Conservation (phyloP, 371 early-diverging fungal species). For the Dipsacomyces acuminosporus region DNA sequence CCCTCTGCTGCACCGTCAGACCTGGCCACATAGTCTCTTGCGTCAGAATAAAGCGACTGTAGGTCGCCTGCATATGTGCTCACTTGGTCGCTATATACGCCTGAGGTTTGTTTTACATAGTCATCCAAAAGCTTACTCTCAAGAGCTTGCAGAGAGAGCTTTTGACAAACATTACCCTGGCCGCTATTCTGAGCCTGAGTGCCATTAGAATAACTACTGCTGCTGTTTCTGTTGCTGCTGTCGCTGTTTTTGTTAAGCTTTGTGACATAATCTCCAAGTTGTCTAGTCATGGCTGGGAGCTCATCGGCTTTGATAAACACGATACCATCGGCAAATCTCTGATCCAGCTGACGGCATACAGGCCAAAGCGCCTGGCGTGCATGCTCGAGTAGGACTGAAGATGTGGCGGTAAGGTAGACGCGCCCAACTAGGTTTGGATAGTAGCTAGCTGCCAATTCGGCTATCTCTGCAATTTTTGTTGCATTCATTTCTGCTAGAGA, state of each 20-base stretch:
- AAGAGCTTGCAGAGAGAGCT: too few relatives aligned
- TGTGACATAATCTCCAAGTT: background rate
- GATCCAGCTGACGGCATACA: constrained; percentile 1
- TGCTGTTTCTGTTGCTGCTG: background rate
- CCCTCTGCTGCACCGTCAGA: background rate
- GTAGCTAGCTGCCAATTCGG: constrained; percentile 7
- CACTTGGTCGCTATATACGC: constrained; percentile 11
- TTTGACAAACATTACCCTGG: too few relatives aligned
- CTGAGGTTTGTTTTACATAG: constrained; percentile 5
- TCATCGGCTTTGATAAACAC: constrained; percentile 11
- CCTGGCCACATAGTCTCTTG: background rate
- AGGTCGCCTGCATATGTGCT: constrained; percentile 23
- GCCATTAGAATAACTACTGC: too few relatives aligned
- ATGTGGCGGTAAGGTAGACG: constrained; percentile 29
- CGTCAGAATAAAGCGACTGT: constrained; percentile 29
- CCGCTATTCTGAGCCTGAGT: too few relatives aligned
- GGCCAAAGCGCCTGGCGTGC: constrained; percentile 25
- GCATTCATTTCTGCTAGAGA: constrained; percentile 17
- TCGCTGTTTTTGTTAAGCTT: background rate
- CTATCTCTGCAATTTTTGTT: background rate
- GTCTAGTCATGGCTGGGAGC: constrained; percentile 2
- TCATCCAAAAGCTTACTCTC: constrained; percentile 2
- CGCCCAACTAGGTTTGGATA: constrained; percentile 20
- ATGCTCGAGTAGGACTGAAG: constrained; percentile 39
- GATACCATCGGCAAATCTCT: background rate